These are phyloP conservation scores for Apiospora saccharicola DNA, from an alignment of 2,329 filamentous ascomycete genomes.

Conservation along the genomic window DNA sequence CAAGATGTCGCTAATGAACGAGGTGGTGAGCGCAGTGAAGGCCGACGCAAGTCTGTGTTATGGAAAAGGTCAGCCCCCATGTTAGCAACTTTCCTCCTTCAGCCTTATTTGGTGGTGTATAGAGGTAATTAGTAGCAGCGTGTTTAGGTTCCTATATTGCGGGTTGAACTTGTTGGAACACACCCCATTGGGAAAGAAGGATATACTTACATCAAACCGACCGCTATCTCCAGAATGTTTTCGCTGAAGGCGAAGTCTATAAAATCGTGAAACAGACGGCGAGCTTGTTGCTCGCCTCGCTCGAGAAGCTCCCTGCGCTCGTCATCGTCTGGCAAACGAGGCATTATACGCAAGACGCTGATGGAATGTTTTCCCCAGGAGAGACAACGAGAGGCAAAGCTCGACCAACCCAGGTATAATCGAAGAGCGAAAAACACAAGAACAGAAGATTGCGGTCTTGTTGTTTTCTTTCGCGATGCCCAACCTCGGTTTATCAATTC, in stretches of 20 bases:
- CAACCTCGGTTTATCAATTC: background rate
- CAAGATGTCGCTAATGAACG: slow-evolving; percentile 74
- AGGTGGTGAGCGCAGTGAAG: slow-evolving; percentile 76
- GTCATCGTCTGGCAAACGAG: background rate
- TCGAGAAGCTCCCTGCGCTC: slow-evolving; percentile 14
- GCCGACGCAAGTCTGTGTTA: slow-evolving; percentile 67
- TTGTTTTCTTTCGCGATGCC: background rate
- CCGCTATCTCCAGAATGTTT: slow-evolving; percentile 78
- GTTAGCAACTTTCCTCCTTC: background rate
- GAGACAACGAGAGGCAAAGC: background rate
- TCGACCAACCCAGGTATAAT: background rate
- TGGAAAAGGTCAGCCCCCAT: background rate
- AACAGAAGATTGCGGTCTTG: background rate
- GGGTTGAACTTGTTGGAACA: background rate
- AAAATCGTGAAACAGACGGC: slow-evolving; percentile 68
- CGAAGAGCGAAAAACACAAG: background rate
- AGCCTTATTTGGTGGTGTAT: background rate
- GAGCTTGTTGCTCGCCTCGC: slow-evolving; percentile 53
- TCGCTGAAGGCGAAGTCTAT: slow-evolving; percentile 77
- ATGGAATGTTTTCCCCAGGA: background rate
- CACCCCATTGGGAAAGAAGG: background rate
- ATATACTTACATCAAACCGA: slow-evolving; percentile 72
- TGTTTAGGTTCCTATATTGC: background rate
- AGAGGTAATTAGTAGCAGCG: background rate
- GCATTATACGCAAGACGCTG: background rate